These are phyloP conservation scores for Ceratobasidium sp. DNA, from an alignment of 1,284 basidiomycete genomes.

Conservation along the genomic window DNA sequence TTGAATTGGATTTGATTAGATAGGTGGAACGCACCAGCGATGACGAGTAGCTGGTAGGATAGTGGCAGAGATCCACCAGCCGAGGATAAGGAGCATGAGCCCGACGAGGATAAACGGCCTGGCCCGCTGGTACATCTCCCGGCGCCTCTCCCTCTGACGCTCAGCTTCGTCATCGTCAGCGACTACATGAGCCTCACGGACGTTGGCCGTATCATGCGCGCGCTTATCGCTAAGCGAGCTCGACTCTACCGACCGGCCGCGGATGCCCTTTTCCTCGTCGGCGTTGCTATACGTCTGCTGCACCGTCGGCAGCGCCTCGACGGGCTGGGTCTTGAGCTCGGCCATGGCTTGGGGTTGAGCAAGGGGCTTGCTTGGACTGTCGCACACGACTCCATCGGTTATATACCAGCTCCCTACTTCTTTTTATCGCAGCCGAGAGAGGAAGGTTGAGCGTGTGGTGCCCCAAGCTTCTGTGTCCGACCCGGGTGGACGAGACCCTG, in stretches of 20 bases:
- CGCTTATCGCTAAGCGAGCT: constrained; percentile 34
- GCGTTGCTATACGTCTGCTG: neutral
- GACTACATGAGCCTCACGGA: constrained; percentile 5
- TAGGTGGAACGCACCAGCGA: constrained; percentile 68
- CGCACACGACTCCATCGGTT: neutral
- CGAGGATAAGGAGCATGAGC: constrained; percentile 74
- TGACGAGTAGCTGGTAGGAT: constrained; percentile 76
- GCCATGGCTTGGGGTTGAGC: constrained; percentile 10
- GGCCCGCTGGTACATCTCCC: constrained; percentile 52
- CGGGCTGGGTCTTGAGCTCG: neutral
- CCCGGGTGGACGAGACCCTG: neutral
- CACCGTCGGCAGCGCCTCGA: neutral
- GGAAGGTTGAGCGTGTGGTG: neutral
- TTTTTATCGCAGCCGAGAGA: constrained; percentile 23
- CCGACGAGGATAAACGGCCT: constrained; percentile 65
- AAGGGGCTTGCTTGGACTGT: neutral
- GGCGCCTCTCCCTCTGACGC: constrained; percentile 2
- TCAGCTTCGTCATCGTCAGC: constrained; percentile 38
- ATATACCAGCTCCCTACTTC: neutral
- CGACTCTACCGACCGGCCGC: constrained; percentile 19
- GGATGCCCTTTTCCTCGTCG: constrained; percentile 26
- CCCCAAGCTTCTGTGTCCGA: neutral
- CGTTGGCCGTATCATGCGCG: neutral
- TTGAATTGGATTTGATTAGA: neutral
- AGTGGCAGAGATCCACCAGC: constrained; percentile 85